These are phyloP conservation scores for Medicago arabica DNA, from an alignment of 306 rosid genomes.

Conservation along the genomic window DNA sequence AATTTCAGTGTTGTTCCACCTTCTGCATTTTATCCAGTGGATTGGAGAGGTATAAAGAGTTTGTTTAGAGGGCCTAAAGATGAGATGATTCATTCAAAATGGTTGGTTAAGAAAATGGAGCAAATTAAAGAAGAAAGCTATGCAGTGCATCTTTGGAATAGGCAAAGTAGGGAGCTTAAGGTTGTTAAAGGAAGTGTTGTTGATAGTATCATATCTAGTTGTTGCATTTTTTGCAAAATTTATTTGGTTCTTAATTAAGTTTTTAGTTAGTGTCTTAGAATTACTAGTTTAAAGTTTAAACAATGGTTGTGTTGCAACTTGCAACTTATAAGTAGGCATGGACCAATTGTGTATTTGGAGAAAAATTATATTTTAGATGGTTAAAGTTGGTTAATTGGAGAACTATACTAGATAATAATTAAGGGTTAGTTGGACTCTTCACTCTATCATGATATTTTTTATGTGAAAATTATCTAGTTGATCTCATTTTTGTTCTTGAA, in stretches of 20 bases:
- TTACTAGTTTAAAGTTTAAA: slow-evolving; percentile 12
- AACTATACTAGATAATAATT: background rate
- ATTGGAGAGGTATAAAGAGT: slow-evolving; percentile 68
- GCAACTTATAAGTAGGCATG: slow-evolving; percentile 24
- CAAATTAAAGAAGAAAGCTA: slow-evolving; percentile 62
- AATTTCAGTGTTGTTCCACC: slow-evolving; percentile 72
- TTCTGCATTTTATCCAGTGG: slow-evolving; percentile 81
- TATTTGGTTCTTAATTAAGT: slow-evolving; percentile 22
- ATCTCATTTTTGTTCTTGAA: no score
- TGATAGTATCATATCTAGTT: slow-evolving; percentile 54
- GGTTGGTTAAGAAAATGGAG: slow-evolving; percentile 60
- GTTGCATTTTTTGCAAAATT: slow-evolving; percentile 66
- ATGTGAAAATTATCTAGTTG: background rate
- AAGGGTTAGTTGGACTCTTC: background rate
- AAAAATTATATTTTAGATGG: background rate
- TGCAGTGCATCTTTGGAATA: slow-evolving; percentile 87
- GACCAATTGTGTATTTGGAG: slow-evolving; percentile 10
- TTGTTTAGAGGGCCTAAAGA: slow-evolving; percentile 66
- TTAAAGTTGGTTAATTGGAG: background rate
- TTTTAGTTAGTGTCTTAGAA: slow-evolving; percentile 44
- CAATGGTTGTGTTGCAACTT: slow-evolving; percentile 34
- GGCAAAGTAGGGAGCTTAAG: slow-evolving; percentile 63
- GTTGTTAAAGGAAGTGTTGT: slow-evolving; percentile 77
- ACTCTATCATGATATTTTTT: background rate
- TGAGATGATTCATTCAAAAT: slow-evolving; percentile 53